Conservation (phyloP, 2,329 filamentous ascomycete genomes). For the Orbilia quercus region DNA sequence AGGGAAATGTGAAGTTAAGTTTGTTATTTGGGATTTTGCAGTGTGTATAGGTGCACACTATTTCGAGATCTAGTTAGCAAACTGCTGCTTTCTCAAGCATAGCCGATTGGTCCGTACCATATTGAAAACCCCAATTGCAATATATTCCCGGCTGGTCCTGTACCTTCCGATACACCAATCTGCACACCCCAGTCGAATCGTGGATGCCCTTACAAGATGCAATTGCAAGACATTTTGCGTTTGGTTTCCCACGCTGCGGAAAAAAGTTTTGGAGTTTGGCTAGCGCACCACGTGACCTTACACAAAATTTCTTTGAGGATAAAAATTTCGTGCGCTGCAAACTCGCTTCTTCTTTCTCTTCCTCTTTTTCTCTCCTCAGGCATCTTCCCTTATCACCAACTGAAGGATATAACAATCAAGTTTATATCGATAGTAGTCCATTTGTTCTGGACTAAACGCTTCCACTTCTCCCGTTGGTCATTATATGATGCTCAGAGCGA, state of each 20-base stretch:
- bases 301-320: conserved; percentile 5
- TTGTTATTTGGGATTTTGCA: no score
- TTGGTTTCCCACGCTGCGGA: background rate
- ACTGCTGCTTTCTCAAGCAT: background rate
- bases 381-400: conserved; percentile 57
- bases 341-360: conserved; percentile 29
- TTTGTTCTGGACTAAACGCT: conserved; percentile 56
- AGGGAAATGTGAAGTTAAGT: no score
- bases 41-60: no score
- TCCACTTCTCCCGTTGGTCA: conserved; percentile 56
- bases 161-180: conserved; percentile 23
- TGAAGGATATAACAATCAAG: conserved; percentile 54
- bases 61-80: background rate
- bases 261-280: conserved; percentile 45
- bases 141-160: background rate
- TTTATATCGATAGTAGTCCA: conserved; percentile 56
- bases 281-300: conserved; percentile 46
- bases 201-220: conserved; percentile 1
- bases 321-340: conserved; percentile 32
- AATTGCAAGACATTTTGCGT: conserved; percentile 22
- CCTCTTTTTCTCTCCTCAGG: conserved; percentile 45
- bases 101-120: conserved; percentile 30
- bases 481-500: conserved; percentile 56
- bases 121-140: conserved; percentile 10
- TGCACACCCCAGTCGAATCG: conserved; percentile 24